Conservation (phyloP, 176 grass and related monocot genomes). For the Rhynchospora tenuis region DNA sequence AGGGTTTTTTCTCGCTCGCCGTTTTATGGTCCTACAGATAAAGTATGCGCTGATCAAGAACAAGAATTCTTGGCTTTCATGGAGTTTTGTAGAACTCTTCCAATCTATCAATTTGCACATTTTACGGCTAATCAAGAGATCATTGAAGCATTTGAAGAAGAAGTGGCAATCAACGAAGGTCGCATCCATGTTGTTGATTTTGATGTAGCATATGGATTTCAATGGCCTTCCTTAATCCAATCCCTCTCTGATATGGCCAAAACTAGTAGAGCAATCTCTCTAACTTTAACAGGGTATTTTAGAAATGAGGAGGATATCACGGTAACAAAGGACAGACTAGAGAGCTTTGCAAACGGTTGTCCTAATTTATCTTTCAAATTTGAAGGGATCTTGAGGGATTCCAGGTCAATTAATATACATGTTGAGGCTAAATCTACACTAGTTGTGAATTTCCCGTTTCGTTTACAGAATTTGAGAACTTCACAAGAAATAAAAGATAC, state of each 20-base stretch:
- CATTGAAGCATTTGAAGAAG: conserved; percentile 61
- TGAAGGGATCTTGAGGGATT: conserved; percentile 36
- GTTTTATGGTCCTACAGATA: background rate
- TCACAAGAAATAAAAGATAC: conserved; percentile 23
- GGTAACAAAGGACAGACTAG: conserved; percentile 47
- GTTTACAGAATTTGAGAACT: conserved; percentile 20
- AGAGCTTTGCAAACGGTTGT: conserved; percentile 45
- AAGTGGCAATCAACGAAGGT: conserved; percentile 18
- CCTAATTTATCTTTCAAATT: conserved; percentile 59
- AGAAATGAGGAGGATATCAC: conserved; percentile 40
- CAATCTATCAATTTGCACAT: conserved; percentile 69
- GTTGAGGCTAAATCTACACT: conserved; percentile 41
- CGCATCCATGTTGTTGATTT: conserved; percentile 68
- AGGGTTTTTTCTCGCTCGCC: conserved; percentile 13
- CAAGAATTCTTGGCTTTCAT: conserved; percentile 59
- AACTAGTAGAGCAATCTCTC: conserved; percentile 23
- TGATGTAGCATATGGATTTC: conserved; percentile 73
- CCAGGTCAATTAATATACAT: background rate
- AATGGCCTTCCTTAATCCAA: conserved; percentile 92
- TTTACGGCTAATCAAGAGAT: conserved; percentile 98
- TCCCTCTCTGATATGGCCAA: conserved; percentile 51
- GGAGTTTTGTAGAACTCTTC: conserved; percentile 63
- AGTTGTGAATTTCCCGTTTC: conserved; percentile 67
- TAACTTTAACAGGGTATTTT: conserved; percentile 60
- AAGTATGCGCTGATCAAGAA: background rate